These are phyloP conservation scores for Brassica balearica DNA, from an alignment of 441 rosid genomes.

Conservation along the genomic window DNA sequence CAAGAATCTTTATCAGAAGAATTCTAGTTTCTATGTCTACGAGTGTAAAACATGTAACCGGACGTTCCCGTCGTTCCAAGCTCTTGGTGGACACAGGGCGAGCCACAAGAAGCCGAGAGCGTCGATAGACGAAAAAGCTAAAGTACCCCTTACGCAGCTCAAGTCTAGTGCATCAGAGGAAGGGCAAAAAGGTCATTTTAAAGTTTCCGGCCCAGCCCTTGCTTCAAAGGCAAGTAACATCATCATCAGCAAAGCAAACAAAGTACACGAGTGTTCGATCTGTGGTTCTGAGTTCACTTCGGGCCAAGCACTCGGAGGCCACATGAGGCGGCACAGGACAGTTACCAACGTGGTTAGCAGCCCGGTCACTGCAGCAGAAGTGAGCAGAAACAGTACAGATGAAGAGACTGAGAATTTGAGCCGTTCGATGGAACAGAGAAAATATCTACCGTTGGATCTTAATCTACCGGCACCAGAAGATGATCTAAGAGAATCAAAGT, in stretches of 20 bases:
- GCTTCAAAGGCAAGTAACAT: slow-evolving; percentile 49
- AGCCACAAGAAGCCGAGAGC: slow-evolving; percentile 85
- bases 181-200: slow-evolving; percentile 39
- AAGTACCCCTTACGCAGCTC: slow-evolving; percentile 31
- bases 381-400: slow-evolving; percentile 32
- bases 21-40: slow-evolving; percentile 64
- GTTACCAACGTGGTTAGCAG: slow-evolving; percentile 33
- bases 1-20: slow-evolving; percentile 39
- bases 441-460: slow-evolving; percentile 71
- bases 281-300: slow-evolving; percentile 91
- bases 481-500: slow-evolving; percentile 61
- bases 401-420: background rate
- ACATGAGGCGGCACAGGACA: slow-evolving; percentile 92
- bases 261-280: slow-evolving; percentile 89
- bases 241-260: slow-evolving; percentile 46
- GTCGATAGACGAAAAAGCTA: slow-evolving; percentile 47
- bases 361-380: background rate
- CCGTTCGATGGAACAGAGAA: slow-evolving; percentile 51
- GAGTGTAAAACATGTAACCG: slow-evolving; percentile 92
- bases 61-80: slow-evolving; percentile 88
- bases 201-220: slow-evolving; percentile 41
- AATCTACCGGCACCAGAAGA: slow-evolving; percentile 97
- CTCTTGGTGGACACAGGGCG: slow-evolving; percentile 94
- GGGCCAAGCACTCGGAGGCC: slow-evolving; percentile 98
- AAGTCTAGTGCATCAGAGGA: slow-evolving; percentile 27